Base-by-base conservation (phyloP, 2,329 filamentous ascomycete species). In the Thermoascus crustaceus region DNA sequence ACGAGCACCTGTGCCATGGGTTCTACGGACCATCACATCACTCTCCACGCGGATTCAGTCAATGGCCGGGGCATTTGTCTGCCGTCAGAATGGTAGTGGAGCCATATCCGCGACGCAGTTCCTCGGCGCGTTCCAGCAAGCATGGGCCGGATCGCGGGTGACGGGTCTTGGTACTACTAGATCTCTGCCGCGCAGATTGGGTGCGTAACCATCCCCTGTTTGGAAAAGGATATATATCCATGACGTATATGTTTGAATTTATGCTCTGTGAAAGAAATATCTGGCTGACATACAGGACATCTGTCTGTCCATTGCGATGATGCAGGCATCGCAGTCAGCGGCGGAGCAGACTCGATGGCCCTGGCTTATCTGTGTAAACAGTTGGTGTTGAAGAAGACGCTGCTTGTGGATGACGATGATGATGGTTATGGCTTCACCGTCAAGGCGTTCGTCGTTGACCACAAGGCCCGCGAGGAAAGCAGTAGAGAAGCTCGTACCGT, bases 301-400 rank as follows among this genome's bases (percentile, higher is more conserved):
- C n/a, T n/a, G n/a, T n/a, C n/a, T n/a, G n/a, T n/a, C n/a, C n/a
- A n/a, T n/a, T n/a, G n/a, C n/a, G n/a, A 3, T 37, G 10, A 25
- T 22, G 17, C 43, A 85, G 81, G 73, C 35, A 66, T 96, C 40
- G 91, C 88, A 10, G 69, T 96, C 42, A 95, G 88, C 53, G 91
- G 91, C 16, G 91, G 91, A 5, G 84, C 91, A 24, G 91, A 98
- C 60, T 96, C 89, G n/a, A 98, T 96, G 88, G 89, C 89, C 18
- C 69, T 98, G 41, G 86, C 87, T 37, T 78, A 70, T 41, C 72
- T 96, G 22, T 85, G 83, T 54, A 71, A 69, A 32, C 60, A 66
- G 30, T 44, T 63, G 40, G 52, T 59, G 49, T 73, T 37, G 20
- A 40, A 47, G 4, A 44, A 38, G 16, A 37, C 47, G 10, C n/a